Evolutionary conservation across 2,329 filamentous ascomycete genomes (phyloP).

Genomic region (Colletotrichum musae): DNA sequence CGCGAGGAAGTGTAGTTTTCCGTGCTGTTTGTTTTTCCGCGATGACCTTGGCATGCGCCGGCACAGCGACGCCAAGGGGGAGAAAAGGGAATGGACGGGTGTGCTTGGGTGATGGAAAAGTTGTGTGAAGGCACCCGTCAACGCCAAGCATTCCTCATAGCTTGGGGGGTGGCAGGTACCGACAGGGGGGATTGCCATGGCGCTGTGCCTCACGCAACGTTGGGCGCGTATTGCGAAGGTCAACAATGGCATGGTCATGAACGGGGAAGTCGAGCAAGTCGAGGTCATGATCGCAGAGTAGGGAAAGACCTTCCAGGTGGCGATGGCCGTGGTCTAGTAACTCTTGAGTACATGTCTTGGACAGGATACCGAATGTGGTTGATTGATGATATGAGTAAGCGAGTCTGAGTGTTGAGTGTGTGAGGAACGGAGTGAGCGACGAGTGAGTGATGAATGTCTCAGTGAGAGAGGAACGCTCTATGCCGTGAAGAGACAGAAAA

Average conservation of each 20-base stretch:
- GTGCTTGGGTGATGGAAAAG: conserved; percentile 7
- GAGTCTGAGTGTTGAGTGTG: too few species aligned
- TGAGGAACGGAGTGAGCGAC: too few species aligned
- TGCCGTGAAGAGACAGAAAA: background rate
- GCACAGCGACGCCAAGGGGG: conserved; percentile 6
- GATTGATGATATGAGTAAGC: too few species aligned
- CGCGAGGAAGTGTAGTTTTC: conserved; percentile 9
- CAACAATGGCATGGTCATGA: background rate
- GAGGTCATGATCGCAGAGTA: background rate
- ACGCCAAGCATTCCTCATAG: conserved; percentile 21
- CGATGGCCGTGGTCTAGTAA: background rate
- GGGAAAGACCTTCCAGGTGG: background rate
- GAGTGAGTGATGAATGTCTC: background rate
- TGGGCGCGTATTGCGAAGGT: background rate
- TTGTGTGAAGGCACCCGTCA: conserved; percentile 14
- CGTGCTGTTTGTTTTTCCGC: conserved; percentile 21
- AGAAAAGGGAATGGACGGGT: background rate
- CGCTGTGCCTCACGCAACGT: conserved; percentile 1
- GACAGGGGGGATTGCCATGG: conserved; percentile 14
- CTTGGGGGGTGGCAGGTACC: conserved; percentile 22
- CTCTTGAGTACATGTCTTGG: too few species aligned
- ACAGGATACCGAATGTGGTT: too few species aligned
- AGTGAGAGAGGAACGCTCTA: background rate
- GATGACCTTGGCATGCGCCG: conserved; percentile 25
- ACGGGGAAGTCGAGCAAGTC: background rate